A percentile compares a stretch with the other conserved stretches of the same genome.
phyloP scores from a whole-genome alignment of 805 yeast genomes.

The Saccharomycopsis amapae region DNA sequence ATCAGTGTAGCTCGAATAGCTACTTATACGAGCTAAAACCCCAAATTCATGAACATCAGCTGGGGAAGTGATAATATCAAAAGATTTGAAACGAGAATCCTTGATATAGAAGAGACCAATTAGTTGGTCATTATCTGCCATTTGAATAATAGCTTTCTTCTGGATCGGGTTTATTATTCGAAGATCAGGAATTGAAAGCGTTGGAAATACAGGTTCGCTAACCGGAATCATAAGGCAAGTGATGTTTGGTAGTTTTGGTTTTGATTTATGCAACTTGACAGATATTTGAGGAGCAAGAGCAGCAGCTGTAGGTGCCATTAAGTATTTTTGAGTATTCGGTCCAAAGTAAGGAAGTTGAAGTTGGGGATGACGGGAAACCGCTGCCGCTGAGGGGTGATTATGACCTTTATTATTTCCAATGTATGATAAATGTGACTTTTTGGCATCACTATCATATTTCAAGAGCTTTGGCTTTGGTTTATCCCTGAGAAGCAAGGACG shows the following conservation, averaged over 20 bases:
- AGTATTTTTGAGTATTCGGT: background rate
- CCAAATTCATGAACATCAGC: conserved; percentile 17
- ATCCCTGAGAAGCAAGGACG: too few relatives aligned
- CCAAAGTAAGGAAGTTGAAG: background rate
- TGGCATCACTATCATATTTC: too few relatives aligned
- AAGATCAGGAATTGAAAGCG: conserved; percentile 12
- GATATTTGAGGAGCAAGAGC: too few relatives aligned
- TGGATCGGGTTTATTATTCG: conserved; percentile 19
- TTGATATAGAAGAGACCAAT: conserved; percentile 19
- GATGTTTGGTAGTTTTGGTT: background rate
- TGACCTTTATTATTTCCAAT: too few relatives aligned
- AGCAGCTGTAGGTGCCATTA: background rate
- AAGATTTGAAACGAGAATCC: conserved; percentile 14
- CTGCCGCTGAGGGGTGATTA: too few relatives aligned
- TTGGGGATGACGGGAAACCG: too few relatives aligned
- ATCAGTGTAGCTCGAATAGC: conserved; percentile 7
- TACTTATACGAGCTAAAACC: conserved; percentile 12
- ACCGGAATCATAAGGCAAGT: conserved; percentile 11
- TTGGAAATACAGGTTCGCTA: conserved; percentile 20
- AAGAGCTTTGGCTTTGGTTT: too few relatives aligned
- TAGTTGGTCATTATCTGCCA: conserved; percentile 14
- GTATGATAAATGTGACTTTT: too few relatives aligned
- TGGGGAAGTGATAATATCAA: conserved; percentile 10
- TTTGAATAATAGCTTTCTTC: conserved; percentile 18
- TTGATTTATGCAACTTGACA: too few relatives aligned